phyloP scores from a whole-genome alignment of 495 filamentous ascomycete species.

The Elasticomyces elasticus region DNA sequence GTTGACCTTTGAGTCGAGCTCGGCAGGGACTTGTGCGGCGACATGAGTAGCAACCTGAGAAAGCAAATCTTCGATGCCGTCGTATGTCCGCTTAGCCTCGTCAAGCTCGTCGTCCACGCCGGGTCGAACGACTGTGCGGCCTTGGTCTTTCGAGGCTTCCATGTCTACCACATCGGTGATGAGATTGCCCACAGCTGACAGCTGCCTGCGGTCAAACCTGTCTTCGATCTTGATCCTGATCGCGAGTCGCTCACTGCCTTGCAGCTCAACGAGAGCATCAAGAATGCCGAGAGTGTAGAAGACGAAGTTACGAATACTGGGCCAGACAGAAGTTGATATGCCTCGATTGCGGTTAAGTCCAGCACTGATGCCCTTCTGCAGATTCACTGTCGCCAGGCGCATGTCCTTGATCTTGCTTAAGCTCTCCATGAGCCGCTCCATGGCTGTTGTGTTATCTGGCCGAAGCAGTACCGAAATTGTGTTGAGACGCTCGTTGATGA shows the following conservation, averaged over 20 bases:
- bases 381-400: conserved; percentile 54
- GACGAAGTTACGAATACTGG: conserved; percentile 48
- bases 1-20: conserved; percentile 54
- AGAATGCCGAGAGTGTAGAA: conserved; percentile 59
- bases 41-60: conserved; percentile 54
- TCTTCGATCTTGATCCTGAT: conserved; percentile 48
- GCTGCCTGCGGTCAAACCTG: conserved; percentile 34
- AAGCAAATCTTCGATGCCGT: conserved; percentile 65
- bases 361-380: conserved; percentile 65
- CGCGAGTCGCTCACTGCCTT: conserved; percentile 42
- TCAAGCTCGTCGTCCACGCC: conserved; percentile 73
- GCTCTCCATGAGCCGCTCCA: conserved; percentile 50
- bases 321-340: conserved; percentile 63
- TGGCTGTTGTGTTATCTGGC: conserved; percentile 52
- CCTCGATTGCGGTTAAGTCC: conserved; percentile 46
- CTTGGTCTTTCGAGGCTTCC: conserved; percentile 61
- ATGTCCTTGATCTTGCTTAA: conserved; percentile 74
- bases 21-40: conserved; percentile 49
- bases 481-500: conserved; percentile 66
- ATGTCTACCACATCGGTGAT: conserved; percentile 77
- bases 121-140: conserved; percentile 60
- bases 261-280: conserved; percentile 53
- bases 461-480: conserved; percentile 59
- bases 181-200: conserved; percentile 55
- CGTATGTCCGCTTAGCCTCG: conserved; percentile 62